A percentile compares a stretch with the other conserved stretches of the same genome.
phyloP scores from a whole-genome alignment of 305 asterid species.

The Solanum hybrid region DNA sequence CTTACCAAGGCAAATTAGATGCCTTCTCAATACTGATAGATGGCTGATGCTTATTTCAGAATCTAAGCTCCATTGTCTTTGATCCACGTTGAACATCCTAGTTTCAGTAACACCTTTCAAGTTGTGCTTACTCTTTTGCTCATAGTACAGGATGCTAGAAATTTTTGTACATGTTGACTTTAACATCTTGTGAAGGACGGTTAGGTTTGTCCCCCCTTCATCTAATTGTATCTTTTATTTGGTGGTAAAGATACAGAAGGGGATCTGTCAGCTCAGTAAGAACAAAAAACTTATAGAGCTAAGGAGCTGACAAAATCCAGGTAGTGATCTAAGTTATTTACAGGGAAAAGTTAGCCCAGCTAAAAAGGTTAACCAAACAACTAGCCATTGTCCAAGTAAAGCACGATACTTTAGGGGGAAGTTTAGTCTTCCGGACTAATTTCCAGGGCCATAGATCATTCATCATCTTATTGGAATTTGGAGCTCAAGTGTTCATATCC shows the following conservation, averaged over 20 bases:
- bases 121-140: neutral
- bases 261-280: neutral
- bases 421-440: neutral
- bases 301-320: neutral
- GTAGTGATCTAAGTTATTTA: neutral
- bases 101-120: neutral
- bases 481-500: neutral
- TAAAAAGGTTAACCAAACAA: neutral
- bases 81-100: neutral
- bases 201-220: neutral
- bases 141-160: neutral
- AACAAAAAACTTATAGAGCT: neutral
- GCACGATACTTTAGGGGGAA: neutral
- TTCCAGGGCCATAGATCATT: neutral
- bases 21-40: neutral
- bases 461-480: neutral
- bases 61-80: neutral
- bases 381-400: neutral
- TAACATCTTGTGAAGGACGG: neutral
- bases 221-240: neutral
- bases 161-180: neutral
- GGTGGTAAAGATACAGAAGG: neutral
- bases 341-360: neutral
- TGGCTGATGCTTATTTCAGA: neutral
- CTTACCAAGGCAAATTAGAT: neutral